Evolutionary conservation across 306 rosid genomes (phyloP), one percentile per base, ranked within the genome.

Genomic region (Prunus persica): DNA sequence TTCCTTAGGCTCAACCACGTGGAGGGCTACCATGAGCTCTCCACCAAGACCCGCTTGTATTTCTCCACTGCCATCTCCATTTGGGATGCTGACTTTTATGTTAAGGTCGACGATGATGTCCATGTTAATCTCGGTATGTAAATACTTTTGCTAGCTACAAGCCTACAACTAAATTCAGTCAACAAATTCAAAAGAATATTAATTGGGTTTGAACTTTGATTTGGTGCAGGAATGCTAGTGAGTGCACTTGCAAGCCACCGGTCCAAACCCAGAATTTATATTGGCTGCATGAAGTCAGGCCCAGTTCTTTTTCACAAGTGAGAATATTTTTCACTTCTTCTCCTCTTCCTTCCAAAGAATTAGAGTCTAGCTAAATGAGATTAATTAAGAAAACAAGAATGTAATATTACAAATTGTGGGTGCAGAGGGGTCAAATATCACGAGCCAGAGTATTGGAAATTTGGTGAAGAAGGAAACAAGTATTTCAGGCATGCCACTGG

Each of bases 221-320:
- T 11, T 14, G 25, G 3, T 81, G 75, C 62, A 86, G 97, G 91
- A 20, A 79, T 41, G 82, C 80, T 94, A 12, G 88, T 60, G 76
- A 79, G 56, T 27, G 83, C 94, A 16, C 91, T 94, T 38, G 90
- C 88, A 8, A 86, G 79, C 69, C 84, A 90, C 73, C 72, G 93
- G 27, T 81, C 89, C 7, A 91, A 81, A 41, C 95, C 98, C 41
- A 86, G 97, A 70, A 70, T 86, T 74, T 94, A 94, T 20, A 86
- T 94, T 72, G 98, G 98, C 30, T 94, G 98, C 83, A 94, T 94
- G 98, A 94, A 94, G 81, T 94, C 98, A 6, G 98, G 98, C n/a
- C 97, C 98, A 8, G 98, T 94, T 83, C 76, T 94, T 25, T 89
- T 71, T 76, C 86, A 91, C 69, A 91, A 91, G 97, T 91, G 63